Percentiles rank a stretch among this genome's conserved stretches.
Evolutionary conservation across 2,329 filamentous ascomycete species (phyloP).

Genomic region (Rhexocercosporidium sp.): DNA sequence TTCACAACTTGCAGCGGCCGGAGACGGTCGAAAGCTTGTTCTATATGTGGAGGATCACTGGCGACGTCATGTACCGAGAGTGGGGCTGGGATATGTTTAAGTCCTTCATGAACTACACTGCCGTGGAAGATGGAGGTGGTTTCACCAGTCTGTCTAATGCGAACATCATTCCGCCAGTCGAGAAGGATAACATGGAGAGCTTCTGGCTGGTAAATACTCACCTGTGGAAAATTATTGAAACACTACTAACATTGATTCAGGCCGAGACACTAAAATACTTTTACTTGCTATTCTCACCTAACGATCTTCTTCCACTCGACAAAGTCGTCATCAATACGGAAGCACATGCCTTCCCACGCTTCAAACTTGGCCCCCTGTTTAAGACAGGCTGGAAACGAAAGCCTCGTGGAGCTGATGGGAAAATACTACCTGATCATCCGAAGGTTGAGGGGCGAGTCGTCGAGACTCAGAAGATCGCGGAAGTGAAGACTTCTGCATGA

Average conservation of each 20-base stretch:
- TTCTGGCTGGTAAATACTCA: constrained; percentile 83
- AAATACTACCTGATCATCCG: constrained; percentile 36
- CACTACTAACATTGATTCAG: constrained; percentile 48
- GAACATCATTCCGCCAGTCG: constrained; percentile 68
- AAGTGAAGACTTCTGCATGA: constrained; percentile 20
- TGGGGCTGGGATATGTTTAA: constrained; percentile 99
- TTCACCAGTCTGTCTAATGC: constrained; percentile 85
- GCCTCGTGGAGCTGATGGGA: constrained; percentile 53
- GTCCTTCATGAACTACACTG: constrained; percentile 84
- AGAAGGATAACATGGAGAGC: constrained; percentile 94
- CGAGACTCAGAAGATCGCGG: constrained; percentile 26
- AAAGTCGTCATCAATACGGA: constrained; percentile 95
- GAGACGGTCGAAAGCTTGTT: constrained; percentile 97
- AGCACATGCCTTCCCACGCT: constrained; percentile 87
- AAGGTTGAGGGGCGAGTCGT: constrained; percentile 22
- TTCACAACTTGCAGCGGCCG: constrained; percentile 91
- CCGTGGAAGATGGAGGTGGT: constrained; percentile 76
- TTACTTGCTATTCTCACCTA: constrained; percentile 88
- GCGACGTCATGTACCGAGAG: constrained; percentile 84
- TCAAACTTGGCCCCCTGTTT: constrained; percentile 79
- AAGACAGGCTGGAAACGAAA: constrained; percentile 82
- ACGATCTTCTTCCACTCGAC: constrained; percentile 82
- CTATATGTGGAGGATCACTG: constrained; percentile 99
- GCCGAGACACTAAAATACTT: constrained; percentile 98
- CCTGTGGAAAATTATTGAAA: constrained; percentile 6